Evolutionary conservation across 176 grass and related monocot genomes (phyloP).

Genomic region (Lolium rigidum): DNA sequence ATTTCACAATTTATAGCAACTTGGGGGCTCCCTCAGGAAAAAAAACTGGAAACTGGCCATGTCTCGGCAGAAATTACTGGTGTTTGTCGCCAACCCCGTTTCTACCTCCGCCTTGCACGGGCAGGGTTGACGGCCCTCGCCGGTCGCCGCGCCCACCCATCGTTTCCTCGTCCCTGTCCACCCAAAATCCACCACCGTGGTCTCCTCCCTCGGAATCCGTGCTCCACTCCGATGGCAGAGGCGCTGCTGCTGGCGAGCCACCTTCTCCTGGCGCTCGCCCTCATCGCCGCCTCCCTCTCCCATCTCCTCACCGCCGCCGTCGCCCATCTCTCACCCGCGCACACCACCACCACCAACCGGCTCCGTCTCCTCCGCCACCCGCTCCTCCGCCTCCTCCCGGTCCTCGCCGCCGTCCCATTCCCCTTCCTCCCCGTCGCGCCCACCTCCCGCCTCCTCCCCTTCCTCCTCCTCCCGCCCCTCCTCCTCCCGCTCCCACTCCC

Average conservation of each 20-base stretch:
- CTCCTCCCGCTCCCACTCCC: constrained; percentile 37
- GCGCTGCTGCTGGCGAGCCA: neutral
- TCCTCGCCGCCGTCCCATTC: constrained; percentile 26
- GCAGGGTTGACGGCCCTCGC: neutral
- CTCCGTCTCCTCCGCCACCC: constrained; percentile 35
- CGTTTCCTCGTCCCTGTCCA: no score
- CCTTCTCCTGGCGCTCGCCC: constrained; percentile 37
- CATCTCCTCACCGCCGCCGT: neutral
- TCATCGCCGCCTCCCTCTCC: constrained; percentile 20
- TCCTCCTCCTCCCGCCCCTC: constrained; percentile 49
- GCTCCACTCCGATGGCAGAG: neutral
- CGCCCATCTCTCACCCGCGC: neutral
- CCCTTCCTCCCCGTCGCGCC: constrained; percentile 41
- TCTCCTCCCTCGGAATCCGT: neutral
- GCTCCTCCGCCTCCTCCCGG: constrained; percentile 45
- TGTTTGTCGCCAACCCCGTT: no score
- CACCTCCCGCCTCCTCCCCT: constrained; percentile 37
- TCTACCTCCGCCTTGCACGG: neutral
- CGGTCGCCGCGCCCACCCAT: no score
- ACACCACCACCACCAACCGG: neutral
- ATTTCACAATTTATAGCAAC: no score
- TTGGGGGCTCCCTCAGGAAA: no score
- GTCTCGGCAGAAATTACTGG: no score
- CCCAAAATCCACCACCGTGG: neutral
- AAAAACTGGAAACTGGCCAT: no score